Evolutionary conservation across 2,329 filamentous ascomycete species (phyloP), one percentile per base, ranked within the genome.

Genomic region (Teratosphaeria viscida): DNA sequence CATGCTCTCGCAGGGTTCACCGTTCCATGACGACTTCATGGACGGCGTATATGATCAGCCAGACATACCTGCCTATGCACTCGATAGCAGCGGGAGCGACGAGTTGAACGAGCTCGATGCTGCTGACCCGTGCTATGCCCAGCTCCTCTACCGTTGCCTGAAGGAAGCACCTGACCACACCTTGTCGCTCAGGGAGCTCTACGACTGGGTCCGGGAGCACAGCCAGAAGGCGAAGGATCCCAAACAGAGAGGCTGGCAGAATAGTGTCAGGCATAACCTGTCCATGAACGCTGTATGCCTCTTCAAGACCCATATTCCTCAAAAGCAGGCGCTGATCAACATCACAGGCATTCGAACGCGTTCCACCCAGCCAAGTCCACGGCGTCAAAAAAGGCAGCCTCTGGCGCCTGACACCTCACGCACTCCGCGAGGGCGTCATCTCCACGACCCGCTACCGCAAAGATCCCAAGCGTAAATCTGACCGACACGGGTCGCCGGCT

Each of bases 231-330:
- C 83, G 4, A 84, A 79, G 57, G 80, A 81, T 54, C 80, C 79
- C 7, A 71, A 73, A 57, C 75, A 73, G 4, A 77, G 73, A 53
- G 92, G 92, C 10, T 97, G 92, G 92, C 88, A 92, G 75, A 97
- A 96, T 74, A 95, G 90, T 71, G 95, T 97, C 64, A 84, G 92
- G 2, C 92, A 97, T 73, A 97, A 97, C 67, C 78, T 97, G 7
- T 96, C 90, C 55, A 96, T 97, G 92, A 97, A 97, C 68, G 81
- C 82, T 62, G 92, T 96, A 83, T 75, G 85, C 79, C 10, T 19
- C 34, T 10, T 61, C 19, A 34, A 57, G 35, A 59, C 12, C 27
- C 35, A 62, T 12, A 61, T 52, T 55, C 64, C 4, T 47, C 57
- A 27, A 52, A 66, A 64, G 56, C 67, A 59, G 47, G 49, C 57